These are phyloP conservation scores for Mortierella sp. DNA, from an alignment of 371 early-diverging fungal genomes.

Conservation along the genomic window DNA sequence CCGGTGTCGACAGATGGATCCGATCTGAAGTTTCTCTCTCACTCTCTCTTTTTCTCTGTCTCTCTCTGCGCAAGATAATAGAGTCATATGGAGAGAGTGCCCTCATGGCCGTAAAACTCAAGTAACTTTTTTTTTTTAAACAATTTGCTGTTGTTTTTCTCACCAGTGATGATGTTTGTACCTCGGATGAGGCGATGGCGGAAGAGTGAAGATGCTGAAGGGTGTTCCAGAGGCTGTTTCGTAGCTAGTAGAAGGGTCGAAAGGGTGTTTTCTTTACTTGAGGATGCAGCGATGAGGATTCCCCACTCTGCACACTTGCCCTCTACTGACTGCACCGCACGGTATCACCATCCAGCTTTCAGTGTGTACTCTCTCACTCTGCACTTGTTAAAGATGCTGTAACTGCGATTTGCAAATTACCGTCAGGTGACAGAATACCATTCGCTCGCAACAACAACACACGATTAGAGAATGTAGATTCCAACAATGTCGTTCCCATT, in stretches of 20 bases:
- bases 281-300: slow-evolving; percentile 5
- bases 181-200: not conserved
- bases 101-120: not conserved
- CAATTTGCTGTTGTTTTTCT: not conserved
- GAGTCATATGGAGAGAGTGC: slow-evolving; percentile 1
- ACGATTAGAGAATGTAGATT: not conserved
- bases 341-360: not conserved
- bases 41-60: too few species aligned
- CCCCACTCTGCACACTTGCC: not conserved
- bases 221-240: not conserved
- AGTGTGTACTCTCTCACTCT: too few species aligned
- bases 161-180: not conserved
- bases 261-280: not conserved
- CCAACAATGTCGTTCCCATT: not conserved
- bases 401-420: not conserved
- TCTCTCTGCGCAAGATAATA: not conserved
- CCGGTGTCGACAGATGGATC: not conserved
- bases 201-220: not conserved
- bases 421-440: not conserved
- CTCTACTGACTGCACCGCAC: not conserved
- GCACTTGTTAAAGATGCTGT: not conserved
- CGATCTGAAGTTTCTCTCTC: not conserved
- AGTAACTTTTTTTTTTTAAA: too few species aligned
- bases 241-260: not conserved
- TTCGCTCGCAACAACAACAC: not conserved